These are phyloP conservation scores for Claviceps sorghi DNA, from an alignment of 2,329 filamentous ascomycete genomes.

Conservation along the genomic window DNA sequence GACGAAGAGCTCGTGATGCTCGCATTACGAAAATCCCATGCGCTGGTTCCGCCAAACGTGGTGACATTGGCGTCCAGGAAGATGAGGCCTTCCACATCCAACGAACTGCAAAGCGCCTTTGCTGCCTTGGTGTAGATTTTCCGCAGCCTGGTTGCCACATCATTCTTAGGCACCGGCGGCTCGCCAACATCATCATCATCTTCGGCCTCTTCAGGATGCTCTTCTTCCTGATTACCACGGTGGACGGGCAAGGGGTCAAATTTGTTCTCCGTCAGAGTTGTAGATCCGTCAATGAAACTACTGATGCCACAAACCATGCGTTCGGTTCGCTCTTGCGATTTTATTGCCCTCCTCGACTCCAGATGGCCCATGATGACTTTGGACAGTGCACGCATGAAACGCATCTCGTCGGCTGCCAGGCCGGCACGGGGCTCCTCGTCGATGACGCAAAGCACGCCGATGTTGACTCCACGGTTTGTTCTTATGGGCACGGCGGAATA, in stretches of 20 bases:
- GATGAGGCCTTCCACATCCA: not conserved
- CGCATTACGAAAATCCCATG: constrained; percentile 8
- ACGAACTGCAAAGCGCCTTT: constrained; percentile 1
- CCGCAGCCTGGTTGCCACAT: not conserved
- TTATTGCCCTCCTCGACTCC: constrained; percentile 12
- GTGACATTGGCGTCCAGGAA: constrained; percentile 1
- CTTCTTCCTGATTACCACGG: not conserved
- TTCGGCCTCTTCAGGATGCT: constrained; percentile 8
- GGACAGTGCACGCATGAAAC: constrained; percentile 10
- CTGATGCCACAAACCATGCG: constrained; percentile 20
- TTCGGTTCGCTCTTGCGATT: constrained; percentile 13
- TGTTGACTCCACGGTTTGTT: constrained; percentile 18
- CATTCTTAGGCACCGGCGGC: not conserved
- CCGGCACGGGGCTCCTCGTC: constrained; percentile 3
- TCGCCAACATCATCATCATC: not conserved
- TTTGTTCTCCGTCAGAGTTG: not conserved
- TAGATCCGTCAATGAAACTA: constrained; percentile 13
- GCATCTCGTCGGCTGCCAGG: constrained; percentile 12
- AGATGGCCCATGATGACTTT: constrained; percentile 18
- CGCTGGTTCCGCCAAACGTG: not conserved
- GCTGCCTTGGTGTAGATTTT: constrained; percentile 1
- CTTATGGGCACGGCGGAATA: constrained; percentile 23
- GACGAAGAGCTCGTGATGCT: constrained; percentile 14
- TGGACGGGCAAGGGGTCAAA: not conserved
- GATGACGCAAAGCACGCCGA: constrained; percentile 19